Evolutionary conservation across 2,329 filamentous ascomycete species (phyloP), one percentile per base, ranked within the genome.

Genomic region (Graphilbum ipis-grandicollis): DNA sequence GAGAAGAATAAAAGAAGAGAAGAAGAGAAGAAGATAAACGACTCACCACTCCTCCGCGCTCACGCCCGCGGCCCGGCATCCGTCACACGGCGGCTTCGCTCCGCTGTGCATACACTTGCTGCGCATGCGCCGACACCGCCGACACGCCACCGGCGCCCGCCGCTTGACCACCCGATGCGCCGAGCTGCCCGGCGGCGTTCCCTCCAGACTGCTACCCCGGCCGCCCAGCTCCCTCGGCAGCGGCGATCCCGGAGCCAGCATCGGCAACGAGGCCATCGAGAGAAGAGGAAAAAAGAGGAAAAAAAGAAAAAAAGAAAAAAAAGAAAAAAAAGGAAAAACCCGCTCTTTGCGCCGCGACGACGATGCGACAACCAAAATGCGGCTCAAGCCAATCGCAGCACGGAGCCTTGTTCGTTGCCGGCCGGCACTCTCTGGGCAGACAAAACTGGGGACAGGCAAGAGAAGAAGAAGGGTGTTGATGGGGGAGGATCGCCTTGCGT

Each of bases 11-110:
- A 10, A 5, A 29, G 8, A 12, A 29, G 9, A 29, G 6, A 29
- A n/a, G 6, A 29, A 29, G 28, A 29, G 6, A 29, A 6, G 6
- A 9, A 29, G 9, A 29, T 6, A 29, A 8, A 13, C 15, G n/a
- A 34, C 57, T 49, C 54, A 71, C 66, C 68, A 72, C 48, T 66
- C 63, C 19, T 58, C 55, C 10, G 60, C 47, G 18, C 50, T 48
- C 15, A 66, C 52, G n/a, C 65, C 65, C 12, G 66, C 62, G 36
- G 66, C 60, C 17, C 51, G 48, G 43, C 68, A 73, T 5, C 63
- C 55, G 39, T 65, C 62, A 43, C 68, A 73, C 9, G 46, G 46
- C 15, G 45, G 41, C 19, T 42, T 41, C 18, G 42, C 44, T 9
- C 40, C 37, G 5, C 19, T 31, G 26, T 48, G 46, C 12, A 48